Base-by-base conservation (phyloP, 768 basidiomycete species). In the Roridomyces roridus region DNA sequence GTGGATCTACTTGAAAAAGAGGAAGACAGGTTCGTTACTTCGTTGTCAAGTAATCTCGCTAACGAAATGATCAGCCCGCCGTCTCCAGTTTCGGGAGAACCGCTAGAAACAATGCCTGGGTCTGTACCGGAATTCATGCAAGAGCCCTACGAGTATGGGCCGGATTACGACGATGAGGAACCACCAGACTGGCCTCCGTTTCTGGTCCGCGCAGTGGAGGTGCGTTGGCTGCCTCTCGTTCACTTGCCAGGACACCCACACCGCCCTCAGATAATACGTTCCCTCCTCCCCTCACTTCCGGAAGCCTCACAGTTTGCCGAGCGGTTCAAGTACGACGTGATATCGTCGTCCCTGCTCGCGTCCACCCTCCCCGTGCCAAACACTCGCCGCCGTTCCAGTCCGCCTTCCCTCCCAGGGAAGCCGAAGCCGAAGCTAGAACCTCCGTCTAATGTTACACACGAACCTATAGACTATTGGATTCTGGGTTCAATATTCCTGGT, bases 261-360 rank as follows among this genome's bases (percentile, higher is more conserved):
- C 25, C 46, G 37, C 51, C 55, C 54, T 36, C 64, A 83, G 82
- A 62, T 74, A 29, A 59, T 82, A 17, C 58, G 72, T 55, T 69
- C 77, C 26, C 51, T 77, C 26, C 71, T 82, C 31, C 70, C 77
- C 6, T 60, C 69, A 9, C 65, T 78, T 23, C 70, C 61, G 55
- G 68, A 75, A 6, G 69, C 77, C 4, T 80, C 72, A 59, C 77
- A 80, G 18, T 89, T 91, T 63, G 82, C 84, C 9, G 91, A 93
- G 71, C 87, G 82, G 37, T 92, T 93, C 83, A 92, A 92, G 69
- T 92, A 92, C 79, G 85, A 84, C 56, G 83, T 92, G 4, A 91
- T 92, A 56, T 91, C 91, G 4, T 92, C 91, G 3, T 85, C 89
- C 8, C 76, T 92, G 9, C 79, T 92, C n/a, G 83, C 88, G 4